Conservation (phyloP, 2,329 filamentous ascomycete genomes). For the Byssochlamys sp. region DNA sequence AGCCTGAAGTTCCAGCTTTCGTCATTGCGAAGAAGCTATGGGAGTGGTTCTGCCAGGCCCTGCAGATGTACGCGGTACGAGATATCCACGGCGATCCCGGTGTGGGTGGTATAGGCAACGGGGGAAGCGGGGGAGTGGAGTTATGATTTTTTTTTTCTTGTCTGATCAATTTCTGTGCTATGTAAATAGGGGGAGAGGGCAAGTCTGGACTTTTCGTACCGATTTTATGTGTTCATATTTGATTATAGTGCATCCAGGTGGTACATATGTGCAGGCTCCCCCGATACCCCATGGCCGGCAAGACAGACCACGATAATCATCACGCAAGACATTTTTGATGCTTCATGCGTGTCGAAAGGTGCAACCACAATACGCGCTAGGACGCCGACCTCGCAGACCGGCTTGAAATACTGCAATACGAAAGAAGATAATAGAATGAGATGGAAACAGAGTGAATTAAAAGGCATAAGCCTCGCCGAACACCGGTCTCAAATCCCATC, state of each 20-base stretch:
- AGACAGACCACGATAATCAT: no score
- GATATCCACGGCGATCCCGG: not conserved
- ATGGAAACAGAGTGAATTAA: not conserved
- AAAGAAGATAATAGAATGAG: not conserved
- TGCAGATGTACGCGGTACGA: slow-evolving; percentile 9
- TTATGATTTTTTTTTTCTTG: not conserved
- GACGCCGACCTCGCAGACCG: not conserved
- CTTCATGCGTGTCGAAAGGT: not conserved
- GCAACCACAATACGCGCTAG: not conserved
- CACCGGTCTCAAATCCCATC: not conserved
- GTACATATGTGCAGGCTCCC: not conserved
- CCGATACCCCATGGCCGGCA: no score
- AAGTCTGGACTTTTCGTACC: not conserved
- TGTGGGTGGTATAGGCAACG: no score
- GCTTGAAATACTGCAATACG: not conserved
- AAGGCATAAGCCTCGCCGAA: not conserved
- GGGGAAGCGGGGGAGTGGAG: not conserved
- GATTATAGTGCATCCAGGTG: not conserved
- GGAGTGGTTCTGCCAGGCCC: slow-evolving; percentile 26
- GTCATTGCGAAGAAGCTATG: slow-evolving; percentile 37
- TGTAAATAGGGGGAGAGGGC: not conserved
- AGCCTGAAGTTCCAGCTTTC: slow-evolving; percentile 51
- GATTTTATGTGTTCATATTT: not conserved
- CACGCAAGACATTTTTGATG: not conserved
- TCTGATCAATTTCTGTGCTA: not conserved